Evolutionary conservation across 2,329 filamentous ascomycete species (phyloP), one percentile per base, ranked within the genome.

Genomic region (Lecanosticta acicola): DNA sequence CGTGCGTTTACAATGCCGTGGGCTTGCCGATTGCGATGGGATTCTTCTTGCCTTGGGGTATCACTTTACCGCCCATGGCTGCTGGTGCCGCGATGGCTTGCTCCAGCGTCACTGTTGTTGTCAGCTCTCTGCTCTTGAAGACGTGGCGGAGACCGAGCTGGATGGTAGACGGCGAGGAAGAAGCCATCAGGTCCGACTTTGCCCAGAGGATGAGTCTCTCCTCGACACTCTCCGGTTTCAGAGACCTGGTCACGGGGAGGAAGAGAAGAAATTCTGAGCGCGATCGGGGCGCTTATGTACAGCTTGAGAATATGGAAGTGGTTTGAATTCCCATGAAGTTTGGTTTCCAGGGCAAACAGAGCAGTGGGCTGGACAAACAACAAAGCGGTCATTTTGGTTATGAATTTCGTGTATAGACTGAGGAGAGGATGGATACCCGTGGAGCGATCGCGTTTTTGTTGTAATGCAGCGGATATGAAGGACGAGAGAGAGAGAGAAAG

Each of bases 11-110:
- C 77, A 98, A 98, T 66, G 53, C 88, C 39, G 71, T 97, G 50
- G 93, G 93, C 1, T 75, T 98, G 11, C 93, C 93, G 2, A 94
- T 98, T 59, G 93, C 93, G 33, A 97, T 97, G 93, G 93, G 93
- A 18, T 71, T 97, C 59, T 94, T 97, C 72, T 73, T 98, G 3
- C 91, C 93, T 1, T 81, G 95, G 55, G 93, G 91, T 24, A 79
- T 86, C 50, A 83, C 89, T 59, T 74, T 97, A 54, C 93, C 94
- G 57, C 90, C 93, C 18, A 91, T 97, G 83, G 89, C 90, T 40
- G 93, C 93, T 1, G 90, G 89, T 16, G 88, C 87, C 3, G 93
- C 93, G 40, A 97, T 98, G 90, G 91, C 90, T 1, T 81, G 78
- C 54, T 93, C 85, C 47, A 91, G 85, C 55, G 88, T 98, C 38